Conservation (phyloP, 2,329 filamentous ascomycete species). For the Grosmannia serpens region DNA sequence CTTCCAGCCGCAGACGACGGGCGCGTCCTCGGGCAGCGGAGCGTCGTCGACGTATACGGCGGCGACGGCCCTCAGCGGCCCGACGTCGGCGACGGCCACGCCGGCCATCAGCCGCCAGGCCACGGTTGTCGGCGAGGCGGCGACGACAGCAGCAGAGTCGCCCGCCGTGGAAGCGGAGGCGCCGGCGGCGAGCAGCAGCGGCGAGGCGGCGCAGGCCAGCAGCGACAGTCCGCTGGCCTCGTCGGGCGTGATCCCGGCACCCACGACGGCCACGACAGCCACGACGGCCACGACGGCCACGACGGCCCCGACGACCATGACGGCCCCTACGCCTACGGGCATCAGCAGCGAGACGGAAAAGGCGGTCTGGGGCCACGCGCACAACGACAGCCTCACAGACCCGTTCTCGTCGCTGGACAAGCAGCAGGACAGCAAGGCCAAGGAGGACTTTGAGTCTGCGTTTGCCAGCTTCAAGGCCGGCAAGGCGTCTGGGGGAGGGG, state of each 20-base stretch:
- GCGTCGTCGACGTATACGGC: slow-evolving; percentile 42
- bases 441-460: slow-evolving; percentile 75
- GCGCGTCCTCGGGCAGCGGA: slow-evolving; percentile 40
- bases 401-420: slow-evolving; percentile 43
- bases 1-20: slow-evolving; percentile 51
- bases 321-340: neutral
- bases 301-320: neutral
- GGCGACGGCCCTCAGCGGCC: slow-evolving; percentile 32
- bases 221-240: neutral
- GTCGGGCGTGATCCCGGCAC: neutral
- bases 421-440: slow-evolving; percentile 38
- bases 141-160: neutral
- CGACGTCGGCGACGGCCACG: slow-evolving; percentile 44
- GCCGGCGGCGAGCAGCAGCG: neutral
- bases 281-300: neutral
- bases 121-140: slow-evolving; percentile 39
- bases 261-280: too few relatives aligned
- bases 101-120: slow-evolving; percentile 46
- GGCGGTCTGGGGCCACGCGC: slow-evolving; percentile 9
- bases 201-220: neutral
- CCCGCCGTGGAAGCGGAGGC: neutral
- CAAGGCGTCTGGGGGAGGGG: slow-evolving; percentile 20
- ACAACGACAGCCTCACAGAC: slow-evolving; percentile 24
- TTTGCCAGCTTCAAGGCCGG: slow-evolving; percentile 61
- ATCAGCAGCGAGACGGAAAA: neutral